Evolutionary conservation across 495 filamentous ascomycete genomes (phyloP).

Genomic region (Aspergillus affinis): DNA sequence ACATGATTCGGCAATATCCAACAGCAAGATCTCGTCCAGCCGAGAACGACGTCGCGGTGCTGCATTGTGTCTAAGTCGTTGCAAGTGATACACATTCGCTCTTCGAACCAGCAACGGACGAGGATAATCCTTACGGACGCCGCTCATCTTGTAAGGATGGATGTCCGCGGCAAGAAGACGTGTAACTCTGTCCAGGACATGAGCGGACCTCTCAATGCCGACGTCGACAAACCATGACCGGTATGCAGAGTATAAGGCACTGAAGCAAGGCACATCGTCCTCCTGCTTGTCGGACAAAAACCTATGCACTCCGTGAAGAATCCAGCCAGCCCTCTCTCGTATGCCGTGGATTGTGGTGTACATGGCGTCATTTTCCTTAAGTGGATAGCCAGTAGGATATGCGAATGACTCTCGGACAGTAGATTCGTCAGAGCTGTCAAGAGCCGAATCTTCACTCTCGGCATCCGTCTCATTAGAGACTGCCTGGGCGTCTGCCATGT

Average conservation of each 20-base stretch:
- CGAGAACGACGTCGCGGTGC: conserved; percentile 79
- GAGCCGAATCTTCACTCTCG: conserved; percentile 55
- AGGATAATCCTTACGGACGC: conserved; percentile 88
- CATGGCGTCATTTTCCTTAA: conserved; percentile 59
- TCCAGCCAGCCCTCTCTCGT: conserved; percentile 73
- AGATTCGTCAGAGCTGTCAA: conserved; percentile 76
- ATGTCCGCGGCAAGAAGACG: conserved; percentile 82
- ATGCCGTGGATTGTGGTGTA: conserved; percentile 78
- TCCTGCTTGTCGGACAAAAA: conserved; percentile 85
- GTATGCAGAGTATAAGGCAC: conserved; percentile 86
- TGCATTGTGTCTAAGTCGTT: conserved; percentile 89
- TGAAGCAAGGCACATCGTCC: conserved; percentile 95
- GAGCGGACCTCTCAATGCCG: conserved; percentile 91
- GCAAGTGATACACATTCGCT: conserved; percentile 91
- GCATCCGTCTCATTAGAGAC: conserved; percentile 38
- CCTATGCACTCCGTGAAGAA: conserved; percentile 77
- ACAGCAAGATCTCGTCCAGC: conserved; percentile 76
- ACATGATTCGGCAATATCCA: conserved; percentile 87
- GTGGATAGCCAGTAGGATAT: conserved; percentile 83
- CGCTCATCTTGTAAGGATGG: conserved; percentile 89
- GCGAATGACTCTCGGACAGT: conserved; percentile 77
- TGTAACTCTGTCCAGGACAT: conserved; percentile 83
- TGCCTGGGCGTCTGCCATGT: conserved; percentile 38
- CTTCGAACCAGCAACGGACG: conserved; percentile 83
- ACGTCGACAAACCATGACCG: conserved; percentile 97